A percentile compares a stretch with the other conserved stretches of the same genome.
Conservation (phyloP, 352 stramenopile species). For the Phytopythium oedochilum region DNA sequence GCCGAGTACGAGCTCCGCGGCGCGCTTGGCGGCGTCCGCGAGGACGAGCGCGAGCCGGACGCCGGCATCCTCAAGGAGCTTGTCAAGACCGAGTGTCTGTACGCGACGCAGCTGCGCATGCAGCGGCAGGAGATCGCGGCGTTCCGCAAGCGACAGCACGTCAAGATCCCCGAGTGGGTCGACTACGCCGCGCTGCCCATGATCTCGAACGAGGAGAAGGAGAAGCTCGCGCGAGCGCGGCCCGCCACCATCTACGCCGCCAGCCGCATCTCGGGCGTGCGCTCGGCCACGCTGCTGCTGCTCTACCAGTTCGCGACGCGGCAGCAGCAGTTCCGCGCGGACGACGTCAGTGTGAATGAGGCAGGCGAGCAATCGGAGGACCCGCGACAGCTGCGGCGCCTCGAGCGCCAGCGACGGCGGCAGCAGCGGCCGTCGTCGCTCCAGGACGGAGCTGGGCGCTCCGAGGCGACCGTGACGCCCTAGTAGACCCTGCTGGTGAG, state of each 20-base stretch:
- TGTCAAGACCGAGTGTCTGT: constrained; percentile 89
- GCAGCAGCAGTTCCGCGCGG: constrained; percentile 10
- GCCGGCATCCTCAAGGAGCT: constrained; percentile 30
- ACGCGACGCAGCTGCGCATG: constrained; percentile 90
- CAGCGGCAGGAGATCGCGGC: constrained; percentile 96
- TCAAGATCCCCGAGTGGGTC: constrained; percentile 92
- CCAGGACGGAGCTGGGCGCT: neutral
- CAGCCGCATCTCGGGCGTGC: constrained; percentile 91
- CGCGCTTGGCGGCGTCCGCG: constrained; percentile 27
- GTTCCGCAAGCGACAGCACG: constrained; percentile 92
- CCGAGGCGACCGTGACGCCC: neutral
- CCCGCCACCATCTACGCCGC: constrained; percentile 94
- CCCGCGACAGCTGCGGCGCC: neutral
- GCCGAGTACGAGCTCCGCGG: constrained; percentile 45
- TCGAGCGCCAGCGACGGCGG: constrained; percentile 1
- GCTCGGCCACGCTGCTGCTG: constrained; percentile 69
- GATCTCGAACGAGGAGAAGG: constrained; percentile 94
- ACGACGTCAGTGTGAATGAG: constrained; percentile 16
- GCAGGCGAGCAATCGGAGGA: neutral
- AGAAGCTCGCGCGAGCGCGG: constrained; percentile 86
- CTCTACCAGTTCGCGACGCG: constrained; percentile 73
- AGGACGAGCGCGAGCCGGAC: constrained; percentile 11
- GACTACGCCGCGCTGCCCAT: constrained; percentile 92
- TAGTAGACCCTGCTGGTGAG: no score
- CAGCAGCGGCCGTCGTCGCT: neutral